phyloP scores from a whole-genome alignment of 2,329 filamentous ascomycete species.

The Elsinoe batatas region DNA sequence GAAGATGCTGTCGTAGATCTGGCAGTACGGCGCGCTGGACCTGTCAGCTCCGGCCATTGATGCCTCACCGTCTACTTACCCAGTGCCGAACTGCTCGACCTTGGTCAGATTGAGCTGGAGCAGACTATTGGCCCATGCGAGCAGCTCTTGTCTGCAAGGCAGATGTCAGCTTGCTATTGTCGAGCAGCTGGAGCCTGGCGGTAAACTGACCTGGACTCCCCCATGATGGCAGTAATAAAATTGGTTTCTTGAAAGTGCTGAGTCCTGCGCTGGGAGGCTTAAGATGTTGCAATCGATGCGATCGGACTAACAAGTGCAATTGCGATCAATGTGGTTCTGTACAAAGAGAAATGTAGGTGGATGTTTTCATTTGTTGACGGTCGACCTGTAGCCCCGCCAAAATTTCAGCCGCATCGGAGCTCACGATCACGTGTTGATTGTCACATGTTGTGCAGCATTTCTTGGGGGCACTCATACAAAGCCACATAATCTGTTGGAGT shows the following conservation, averaged over 20 bases:
- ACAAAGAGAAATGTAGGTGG: neutral
- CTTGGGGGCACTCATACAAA: no score
- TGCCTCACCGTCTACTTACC: slow-evolving; percentile 47
- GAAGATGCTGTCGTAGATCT: slow-evolving; percentile 98
- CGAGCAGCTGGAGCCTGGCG: neutral
- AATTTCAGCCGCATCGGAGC: slow-evolving; percentile 3
- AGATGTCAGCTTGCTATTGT: slow-evolving; percentile 3
- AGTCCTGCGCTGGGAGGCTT: no score
- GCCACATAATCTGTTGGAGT: no score
- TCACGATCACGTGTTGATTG: neutral
- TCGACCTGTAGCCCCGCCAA: neutral
- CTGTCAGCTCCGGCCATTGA: slow-evolving; percentile 10
- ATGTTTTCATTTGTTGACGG: slow-evolving; percentile 11
- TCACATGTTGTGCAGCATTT: neutral
- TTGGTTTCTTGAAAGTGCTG: neutral
- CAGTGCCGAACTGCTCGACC: slow-evolving; percentile 97
- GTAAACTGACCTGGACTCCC: slow-evolving; percentile 18
- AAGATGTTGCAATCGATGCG: no score
- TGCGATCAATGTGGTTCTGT: neutral
- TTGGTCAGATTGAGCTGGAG: slow-evolving; percentile 96
- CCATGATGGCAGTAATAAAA: slow-evolving; percentile 14
- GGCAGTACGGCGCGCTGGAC: slow-evolving; percentile 79
- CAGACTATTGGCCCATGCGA: slow-evolving; percentile 94
- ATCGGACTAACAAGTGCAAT: neutral
- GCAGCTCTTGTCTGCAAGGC: slow-evolving; percentile 72